Evolutionary conservation across 768 basidiomycete species (phyloP).

Genomic region (Obba rivulosa): DNA sequence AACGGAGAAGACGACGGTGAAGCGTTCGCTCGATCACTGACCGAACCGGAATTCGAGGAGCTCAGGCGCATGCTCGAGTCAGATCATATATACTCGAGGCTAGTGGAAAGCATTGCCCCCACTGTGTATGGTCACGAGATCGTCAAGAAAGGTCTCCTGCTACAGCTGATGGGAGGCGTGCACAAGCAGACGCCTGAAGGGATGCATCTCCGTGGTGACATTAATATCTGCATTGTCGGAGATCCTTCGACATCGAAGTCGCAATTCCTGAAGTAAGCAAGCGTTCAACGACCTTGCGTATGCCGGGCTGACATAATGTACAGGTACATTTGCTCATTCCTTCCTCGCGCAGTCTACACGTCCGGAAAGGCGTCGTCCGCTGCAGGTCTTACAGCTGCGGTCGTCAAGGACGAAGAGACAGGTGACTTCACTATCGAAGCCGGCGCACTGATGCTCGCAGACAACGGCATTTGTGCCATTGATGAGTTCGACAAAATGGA

Average conservation of each 20-base stretch:
- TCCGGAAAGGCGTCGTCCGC: constrained; percentile 99
- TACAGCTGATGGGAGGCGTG: constrained; percentile 98
- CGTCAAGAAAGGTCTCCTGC: constrained; percentile 93
- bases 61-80: constrained; percentile 91
- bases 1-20: constrained; percentile 72
- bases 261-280: constrained; percentile 92
- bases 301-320: not conserved
- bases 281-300: not conserved
- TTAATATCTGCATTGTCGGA: constrained; percentile 97
- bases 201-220: constrained; percentile 96
- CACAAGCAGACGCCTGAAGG: constrained; percentile 96
- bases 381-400: constrained; percentile 96
- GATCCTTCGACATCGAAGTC: constrained; percentile 98
- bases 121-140: constrained; percentile 99
- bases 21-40: constrained; percentile 83
- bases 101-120: constrained; percentile 94
- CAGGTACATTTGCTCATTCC: constrained; percentile 96
- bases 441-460: constrained; percentile 97
- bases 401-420: constrained; percentile 97
- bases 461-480: constrained; percentile 99
- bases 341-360: constrained; percentile 96
- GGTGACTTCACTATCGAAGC: constrained; percentile 99
- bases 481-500: constrained; percentile 99
- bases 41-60: constrained; percentile 92
- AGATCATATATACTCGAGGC: constrained; percentile 89